Evolutionary conservation across 345 rosid species (phyloP), one percentile per base, ranked within the genome.

Genomic region (Heritiera littoralis): DNA sequence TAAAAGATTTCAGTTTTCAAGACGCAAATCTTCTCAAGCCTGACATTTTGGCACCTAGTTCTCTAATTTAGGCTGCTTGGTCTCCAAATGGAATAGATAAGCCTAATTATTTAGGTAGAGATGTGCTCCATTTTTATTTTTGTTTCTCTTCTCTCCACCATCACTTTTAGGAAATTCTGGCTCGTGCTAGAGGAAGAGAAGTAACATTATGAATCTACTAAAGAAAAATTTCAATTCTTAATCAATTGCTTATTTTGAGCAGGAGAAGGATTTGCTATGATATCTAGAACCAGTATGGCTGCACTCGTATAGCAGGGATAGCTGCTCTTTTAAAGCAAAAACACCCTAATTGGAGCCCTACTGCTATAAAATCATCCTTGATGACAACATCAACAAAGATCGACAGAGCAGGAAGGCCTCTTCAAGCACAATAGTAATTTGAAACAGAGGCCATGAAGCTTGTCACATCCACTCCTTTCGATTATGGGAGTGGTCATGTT

Each of bases 11-110:
- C 86, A 92, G 95, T 85, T 96, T 91, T 85, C 92, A 84, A 79
- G 99, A 96, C 85, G 98, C 99, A 7, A 98, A 96, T 89, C 97
- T 96, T 78, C 99, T 96, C 74, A 96, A 96, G 84, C 99, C 99
- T 23, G 99, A 96, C 82, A 94, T 96, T 76, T 83, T 96, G 77
- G 99, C 99, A 76, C 99, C 99, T 17, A 98, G 99, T 73, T 87
- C 98, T 80, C 86, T 96, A 64, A 96, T 96, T 76, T 96, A 98
- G 99, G 95, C 99, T 77, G 99, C 99, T 48, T 96, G 99, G 99
- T 94, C 99, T 65, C 92, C 89, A 28, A 96, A 96, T 86, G 99
- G 99, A 85, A 96, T 98, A 2, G 99, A 96, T 75, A 98, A 96
- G 78, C 86, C 94, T 81, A 96, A 96, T 81, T 96, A 86, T 38